These are phyloP conservation scores for Yamadazyma tumulicola DNA, from an alignment of 805 yeast genomes.

Conservation along the genomic window DNA sequence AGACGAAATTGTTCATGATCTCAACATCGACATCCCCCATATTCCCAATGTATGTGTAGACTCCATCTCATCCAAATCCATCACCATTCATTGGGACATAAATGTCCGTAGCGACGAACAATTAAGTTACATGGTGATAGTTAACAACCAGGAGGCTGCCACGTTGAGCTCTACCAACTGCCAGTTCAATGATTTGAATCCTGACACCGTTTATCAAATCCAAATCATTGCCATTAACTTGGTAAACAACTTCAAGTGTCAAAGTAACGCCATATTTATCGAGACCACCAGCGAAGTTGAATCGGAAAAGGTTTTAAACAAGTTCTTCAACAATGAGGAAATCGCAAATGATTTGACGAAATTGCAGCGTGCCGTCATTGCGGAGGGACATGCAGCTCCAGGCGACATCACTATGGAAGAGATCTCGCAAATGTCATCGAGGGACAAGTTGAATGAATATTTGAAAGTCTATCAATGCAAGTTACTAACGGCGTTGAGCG, in stretches of 20 bases:
- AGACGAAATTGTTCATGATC: constrained; percentile 38
- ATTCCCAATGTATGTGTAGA: constrained; percentile 55
- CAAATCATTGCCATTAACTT: constrained; percentile 36
- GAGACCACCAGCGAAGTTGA: constrained; percentile 17
- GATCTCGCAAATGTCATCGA: background rate
- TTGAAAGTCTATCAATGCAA: constrained; percentile 1
- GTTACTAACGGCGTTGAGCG: background rate
- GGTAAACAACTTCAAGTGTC: constrained; percentile 31
- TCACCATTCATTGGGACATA: constrained; percentile 56
- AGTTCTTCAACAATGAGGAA: background rate
- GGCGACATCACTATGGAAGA: background rate
- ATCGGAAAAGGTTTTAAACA: background rate
- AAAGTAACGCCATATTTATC: constrained; percentile 29
- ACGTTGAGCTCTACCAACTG: constrained; percentile 33
- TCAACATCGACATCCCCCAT: constrained; percentile 54
- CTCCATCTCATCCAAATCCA: constrained; percentile 42
- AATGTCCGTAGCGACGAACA: constrained; percentile 26
- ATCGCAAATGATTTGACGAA: background rate
- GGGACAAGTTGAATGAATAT: background rate
- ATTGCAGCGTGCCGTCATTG: background rate
- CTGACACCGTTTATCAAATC: constrained; percentile 28
- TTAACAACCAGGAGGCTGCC: constrained; percentile 35
- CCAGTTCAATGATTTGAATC: constrained; percentile 26
- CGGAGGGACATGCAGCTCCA: no score
- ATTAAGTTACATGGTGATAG: constrained; percentile 29